These are phyloP conservation scores for Hanseniaspora gamundiae DNA, from an alignment of 1,139 yeast species.

Conservation along the genomic window DNA sequence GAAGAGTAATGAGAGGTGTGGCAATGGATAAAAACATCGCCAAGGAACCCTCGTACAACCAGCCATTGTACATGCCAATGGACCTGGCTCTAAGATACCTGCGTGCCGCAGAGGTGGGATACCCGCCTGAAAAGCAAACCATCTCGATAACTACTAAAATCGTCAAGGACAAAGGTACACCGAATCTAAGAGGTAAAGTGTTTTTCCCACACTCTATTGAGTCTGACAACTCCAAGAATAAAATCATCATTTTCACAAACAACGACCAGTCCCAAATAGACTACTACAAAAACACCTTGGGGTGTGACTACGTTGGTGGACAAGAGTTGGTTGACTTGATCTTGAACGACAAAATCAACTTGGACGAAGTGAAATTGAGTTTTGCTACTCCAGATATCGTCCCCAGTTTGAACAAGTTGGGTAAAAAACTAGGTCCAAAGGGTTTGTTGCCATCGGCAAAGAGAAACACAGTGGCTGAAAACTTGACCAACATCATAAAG, in stretches of 20 bases:
- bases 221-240: conserved; percentile 10
- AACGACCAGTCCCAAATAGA: conserved; percentile 37
- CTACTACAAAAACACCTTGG: conserved; percentile 42
- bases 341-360: conserved; percentile 44
- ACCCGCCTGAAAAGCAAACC: conserved; percentile 55
- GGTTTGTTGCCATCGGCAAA: conserved; percentile 84
- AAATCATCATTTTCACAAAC: conserved; percentile 57
- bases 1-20: conserved; percentile 19
- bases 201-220: conserved; percentile 37
- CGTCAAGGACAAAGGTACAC: conserved; percentile 71
- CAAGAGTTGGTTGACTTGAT: conserved; percentile 55
- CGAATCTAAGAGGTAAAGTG: conserved; percentile 63
- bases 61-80: conserved; percentile 61
- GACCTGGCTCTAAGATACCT: conserved; percentile 65
- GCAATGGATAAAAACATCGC: conserved; percentile 20
- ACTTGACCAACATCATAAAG: conserved; percentile 41
- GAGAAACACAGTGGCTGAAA: conserved; percentile 76
- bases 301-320: conserved; percentile 57
- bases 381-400: conserved; percentile 79
- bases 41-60: conserved; percentile 31
- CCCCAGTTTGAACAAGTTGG: conserved; percentile 46
- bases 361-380: conserved; percentile 37
- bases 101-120: conserved; percentile 86
- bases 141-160: conserved; percentile 54
- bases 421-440: conserved; percentile 73